Conservation (phyloP, 2,329 filamentous ascomycete species). For the Rosellinia necatrix region DNA sequence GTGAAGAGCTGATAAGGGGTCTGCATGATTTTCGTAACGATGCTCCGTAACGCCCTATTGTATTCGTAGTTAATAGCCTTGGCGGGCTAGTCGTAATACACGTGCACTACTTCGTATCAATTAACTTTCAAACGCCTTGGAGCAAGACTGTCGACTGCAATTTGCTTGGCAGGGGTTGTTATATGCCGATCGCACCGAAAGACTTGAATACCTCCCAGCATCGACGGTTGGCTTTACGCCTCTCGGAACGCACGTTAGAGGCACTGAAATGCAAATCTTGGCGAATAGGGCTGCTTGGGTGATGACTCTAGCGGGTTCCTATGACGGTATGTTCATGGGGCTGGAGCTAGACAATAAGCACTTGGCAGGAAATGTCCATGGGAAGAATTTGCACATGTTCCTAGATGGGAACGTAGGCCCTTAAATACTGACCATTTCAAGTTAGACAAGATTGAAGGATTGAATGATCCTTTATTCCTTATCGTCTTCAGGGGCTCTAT, state of each 20-base stretch:
- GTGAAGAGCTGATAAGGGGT: constrained; percentile 13
- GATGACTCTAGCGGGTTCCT: neutral
- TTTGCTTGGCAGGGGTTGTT: constrained; percentile 4
- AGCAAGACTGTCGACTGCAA: neutral
- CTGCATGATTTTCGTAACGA: constrained; percentile 11
- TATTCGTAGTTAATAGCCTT: constrained; percentile 19
- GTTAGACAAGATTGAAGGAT: constrained; percentile 12
- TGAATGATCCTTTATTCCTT: constrained; percentile 8
- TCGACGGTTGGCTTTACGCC: constrained; percentile 1
- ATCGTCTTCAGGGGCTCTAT: neutral
- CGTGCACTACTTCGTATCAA: neutral
- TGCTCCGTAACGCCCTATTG: constrained; percentile 5
- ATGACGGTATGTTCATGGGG: constrained; percentile 9
- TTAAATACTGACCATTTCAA: constrained; percentile 14
- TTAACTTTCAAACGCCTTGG: neutral
- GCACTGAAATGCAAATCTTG: constrained; percentile 9
- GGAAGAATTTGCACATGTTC: constrained; percentile 10
- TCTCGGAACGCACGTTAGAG: constrained; percentile 16
- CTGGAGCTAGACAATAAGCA: constrained; percentile 4
- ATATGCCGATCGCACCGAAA: constrained; percentile 4
- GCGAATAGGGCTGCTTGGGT: constrained; percentile 1
- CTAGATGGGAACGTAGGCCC: neutral
- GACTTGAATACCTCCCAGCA: constrained; percentile 1
- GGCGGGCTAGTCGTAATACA: constrained; percentile 15
- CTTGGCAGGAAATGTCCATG: constrained; percentile 10